Evolutionary conservation across 225 moss, liverwort and hornwort genomes (phyloP).

Genomic region (Bryum argenteum): DNA sequence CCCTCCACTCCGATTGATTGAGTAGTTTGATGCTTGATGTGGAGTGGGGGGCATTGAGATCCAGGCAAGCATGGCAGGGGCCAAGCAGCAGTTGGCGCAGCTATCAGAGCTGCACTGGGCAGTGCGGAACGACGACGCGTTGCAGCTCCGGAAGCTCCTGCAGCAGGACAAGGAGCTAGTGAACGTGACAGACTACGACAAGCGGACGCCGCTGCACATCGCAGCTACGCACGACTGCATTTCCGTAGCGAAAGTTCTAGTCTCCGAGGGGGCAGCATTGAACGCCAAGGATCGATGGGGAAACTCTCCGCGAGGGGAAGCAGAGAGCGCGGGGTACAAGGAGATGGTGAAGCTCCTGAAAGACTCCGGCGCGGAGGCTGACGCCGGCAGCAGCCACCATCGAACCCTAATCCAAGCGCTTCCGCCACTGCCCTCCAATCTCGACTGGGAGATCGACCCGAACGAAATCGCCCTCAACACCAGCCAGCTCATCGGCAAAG

Average conservation of each 20-base stretch:
- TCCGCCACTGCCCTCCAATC: conserved; percentile 55
- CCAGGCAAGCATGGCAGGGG: neutral
- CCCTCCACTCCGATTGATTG: neutral
- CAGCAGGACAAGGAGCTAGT: conserved; percentile 37
- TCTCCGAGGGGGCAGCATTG: conserved; percentile 33
- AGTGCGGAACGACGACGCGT: conserved; percentile 37
- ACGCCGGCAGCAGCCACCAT: conserved; percentile 15
- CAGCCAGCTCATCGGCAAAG: conserved; percentile 66
- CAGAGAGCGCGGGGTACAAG: conserved; percentile 47
- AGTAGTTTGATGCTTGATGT: neutral
- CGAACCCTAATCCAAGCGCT: conserved; percentile 26
- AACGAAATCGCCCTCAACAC: conserved; percentile 37
- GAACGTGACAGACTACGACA: conserved; percentile 43
- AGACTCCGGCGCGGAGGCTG: conserved; percentile 40
- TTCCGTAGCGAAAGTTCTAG: conserved; percentile 34
- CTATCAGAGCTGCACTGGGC: conserved; percentile 49
- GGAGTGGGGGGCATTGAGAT: neutral
- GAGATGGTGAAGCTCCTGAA: conserved; percentile 56
- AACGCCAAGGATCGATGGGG: conserved; percentile 45
- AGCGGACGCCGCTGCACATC: conserved; percentile 45
- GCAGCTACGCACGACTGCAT: conserved; percentile 40
- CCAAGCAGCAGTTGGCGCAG: conserved; percentile 33
- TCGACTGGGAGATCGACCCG: conserved; percentile 76
- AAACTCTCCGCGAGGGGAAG: conserved; percentile 58
- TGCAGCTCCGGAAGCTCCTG: conserved; percentile 23